phyloP scores from a whole-genome alignment of 75 land plant genomes.

The Selaginella moellendorffii region DNA sequence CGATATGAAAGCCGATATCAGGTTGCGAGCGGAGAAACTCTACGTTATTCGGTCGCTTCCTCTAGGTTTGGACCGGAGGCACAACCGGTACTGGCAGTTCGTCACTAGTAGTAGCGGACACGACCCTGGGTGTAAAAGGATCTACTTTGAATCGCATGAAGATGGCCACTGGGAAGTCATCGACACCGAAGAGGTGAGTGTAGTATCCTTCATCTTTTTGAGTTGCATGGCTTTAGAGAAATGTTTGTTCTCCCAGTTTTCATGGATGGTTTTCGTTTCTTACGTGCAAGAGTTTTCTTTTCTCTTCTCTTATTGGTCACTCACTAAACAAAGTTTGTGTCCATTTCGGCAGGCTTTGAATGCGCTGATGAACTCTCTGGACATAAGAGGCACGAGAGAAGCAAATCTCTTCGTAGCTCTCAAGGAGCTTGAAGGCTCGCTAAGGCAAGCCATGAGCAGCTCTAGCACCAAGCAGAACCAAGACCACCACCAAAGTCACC shows the following conservation, averaged over 20 bases:
- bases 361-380: background rate
- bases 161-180: slow-evolving; percentile 8
- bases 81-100: slow-evolving; percentile 9
- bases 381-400: slow-evolving; percentile 2
- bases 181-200: slow-evolving; percentile 5
- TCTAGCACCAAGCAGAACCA: background rate
- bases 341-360: no score
- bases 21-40: slow-evolving; percentile 1
- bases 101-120: background rate
- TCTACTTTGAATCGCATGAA: background rate
- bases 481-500: no score
- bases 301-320: no score
- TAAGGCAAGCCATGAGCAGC: background rate
- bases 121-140: slow-evolving; percentile 2
- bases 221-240: no score
- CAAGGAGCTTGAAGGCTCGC: background rate
- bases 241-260: no score
- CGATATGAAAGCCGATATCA: background rate
- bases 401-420: background rate
- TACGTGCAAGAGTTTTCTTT: no score
- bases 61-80: slow-evolving; percentile 1
- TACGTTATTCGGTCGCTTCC: slow-evolving; percentile 7
- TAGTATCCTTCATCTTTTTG: no score
- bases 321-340: no score
- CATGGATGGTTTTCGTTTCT: no score